Evolutionary conservation across 495 filamentous ascomycete species (phyloP).

Genomic region (Xylaria flabelliformis): DNA sequence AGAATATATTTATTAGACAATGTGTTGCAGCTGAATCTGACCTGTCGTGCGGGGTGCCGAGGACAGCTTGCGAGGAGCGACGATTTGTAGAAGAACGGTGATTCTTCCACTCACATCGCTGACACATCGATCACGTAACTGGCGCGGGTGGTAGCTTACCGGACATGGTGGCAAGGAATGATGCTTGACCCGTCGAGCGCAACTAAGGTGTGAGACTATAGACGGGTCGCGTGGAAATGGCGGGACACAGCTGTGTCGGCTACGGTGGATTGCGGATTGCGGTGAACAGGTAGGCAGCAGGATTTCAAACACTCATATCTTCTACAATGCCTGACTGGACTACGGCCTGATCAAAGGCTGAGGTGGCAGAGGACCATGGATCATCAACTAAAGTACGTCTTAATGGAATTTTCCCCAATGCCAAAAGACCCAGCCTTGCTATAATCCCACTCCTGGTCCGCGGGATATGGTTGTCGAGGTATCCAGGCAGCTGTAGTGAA

Average conservation of each 20-base stretch:
- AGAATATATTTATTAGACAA: constrained; percentile 24
- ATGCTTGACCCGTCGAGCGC: constrained; percentile 18
- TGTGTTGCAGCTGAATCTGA: background rate
- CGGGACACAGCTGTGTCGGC: constrained; percentile 28
- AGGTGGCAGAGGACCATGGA: constrained; percentile 26
- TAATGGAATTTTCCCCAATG: constrained; percentile 33
- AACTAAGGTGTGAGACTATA: constrained; percentile 20
- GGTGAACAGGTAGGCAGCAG: constrained; percentile 32
- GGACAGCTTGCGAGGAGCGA: background rate
- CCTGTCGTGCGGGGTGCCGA: background rate
- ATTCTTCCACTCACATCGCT: background rate
- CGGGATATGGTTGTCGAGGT: background rate
- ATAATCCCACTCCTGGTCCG: constrained; percentile 16
- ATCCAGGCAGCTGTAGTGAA: background rate
- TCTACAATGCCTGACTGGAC: constrained; percentile 39
- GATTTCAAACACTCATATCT: constrained; percentile 43
- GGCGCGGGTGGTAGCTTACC: constrained; percentile 38
- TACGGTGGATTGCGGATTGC: constrained; percentile 22
- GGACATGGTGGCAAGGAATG: constrained; percentile 36
- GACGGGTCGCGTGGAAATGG: constrained; percentile 32
- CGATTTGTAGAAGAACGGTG: background rate
- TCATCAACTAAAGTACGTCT: constrained; percentile 35
- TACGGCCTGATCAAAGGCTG: constrained; percentile 23
- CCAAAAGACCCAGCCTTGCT: constrained; percentile 33
- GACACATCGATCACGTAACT: constrained; percentile 21